phyloP scores from a whole-genome alignment of 495 filamentous ascomycete genomes.

The Lophium mytilinum region DNA sequence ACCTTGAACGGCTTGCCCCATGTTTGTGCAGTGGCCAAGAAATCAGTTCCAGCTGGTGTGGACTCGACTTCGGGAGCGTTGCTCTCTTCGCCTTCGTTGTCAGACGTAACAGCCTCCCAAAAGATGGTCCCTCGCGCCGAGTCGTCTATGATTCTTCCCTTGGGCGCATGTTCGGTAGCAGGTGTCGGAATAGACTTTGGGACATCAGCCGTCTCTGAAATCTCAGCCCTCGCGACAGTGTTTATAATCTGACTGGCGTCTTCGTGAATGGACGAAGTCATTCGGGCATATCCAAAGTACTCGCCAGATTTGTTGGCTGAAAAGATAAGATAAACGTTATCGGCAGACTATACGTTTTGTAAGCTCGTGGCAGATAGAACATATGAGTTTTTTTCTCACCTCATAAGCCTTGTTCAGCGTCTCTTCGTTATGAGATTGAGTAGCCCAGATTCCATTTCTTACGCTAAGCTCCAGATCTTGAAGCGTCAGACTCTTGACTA shows the following conservation, averaged over 20 bases:
- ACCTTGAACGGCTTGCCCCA: conserved; percentile 93
- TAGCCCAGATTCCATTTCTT: conserved; percentile 83
- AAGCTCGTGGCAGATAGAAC: conserved; percentile 1
- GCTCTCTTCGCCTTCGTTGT: conserved; percentile 29
- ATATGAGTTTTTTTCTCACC: conserved; percentile 43
- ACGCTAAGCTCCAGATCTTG: conserved; percentile 91
- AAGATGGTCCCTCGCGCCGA: conserved; percentile 90
- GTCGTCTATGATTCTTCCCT: conserved; percentile 87
- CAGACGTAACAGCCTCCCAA: conserved; percentile 71
- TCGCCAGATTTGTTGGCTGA: conserved; percentile 98
- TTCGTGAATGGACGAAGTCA: conserved; percentile 77
- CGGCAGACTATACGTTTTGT: conserved; percentile 48
- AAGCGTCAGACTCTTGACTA: conserved; percentile 91
- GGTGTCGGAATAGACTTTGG: conserved; percentile 70
- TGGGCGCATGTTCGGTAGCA: conserved; percentile 72
- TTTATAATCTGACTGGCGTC: conserved; percentile 59
- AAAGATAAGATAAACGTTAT: conserved; percentile 92
- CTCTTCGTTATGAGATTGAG: conserved; percentile 86
- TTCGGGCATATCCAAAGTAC: conserved; percentile 92
- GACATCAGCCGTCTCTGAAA: conserved; percentile 50
- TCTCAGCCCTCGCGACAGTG: conserved; percentile 51
- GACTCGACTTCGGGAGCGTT: conserved; percentile 30
- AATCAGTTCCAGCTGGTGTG: conserved; percentile 35
- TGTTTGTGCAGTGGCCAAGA: conserved; percentile 40
- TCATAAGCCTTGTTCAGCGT: conserved; percentile 75